Evolutionary conservation across 2,329 filamentous ascomycete species (phyloP), one percentile per base, ranked within the genome.

Genomic region (Pyrenochaeta sp.): DNA sequence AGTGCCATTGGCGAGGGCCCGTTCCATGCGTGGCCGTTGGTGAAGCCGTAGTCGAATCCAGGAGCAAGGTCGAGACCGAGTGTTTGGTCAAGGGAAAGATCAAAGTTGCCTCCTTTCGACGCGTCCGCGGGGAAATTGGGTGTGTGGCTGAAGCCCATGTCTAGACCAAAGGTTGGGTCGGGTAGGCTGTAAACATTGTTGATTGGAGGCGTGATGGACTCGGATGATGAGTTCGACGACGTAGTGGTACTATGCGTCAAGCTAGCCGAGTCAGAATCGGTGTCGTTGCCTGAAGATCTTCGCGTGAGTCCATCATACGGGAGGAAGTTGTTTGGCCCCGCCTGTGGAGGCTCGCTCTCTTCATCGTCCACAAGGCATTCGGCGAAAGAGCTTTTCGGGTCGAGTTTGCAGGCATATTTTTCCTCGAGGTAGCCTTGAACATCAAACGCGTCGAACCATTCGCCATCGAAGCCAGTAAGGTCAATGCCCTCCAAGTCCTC

Each of bases 401-500:
- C 81, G 37, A 91, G 83, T 31, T 75, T 65, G 20, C 90, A 81
- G 4, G 85, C 85, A 20, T 81, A 80, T 35, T 81, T 77, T 4
- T 67, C 55, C 27, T 79, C 79, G 3, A 95, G 73, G 62, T 91
- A 94, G 9, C 81, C 77, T 67, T 94, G 87, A 0, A 91, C 85
- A 65, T 94, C 90, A 46, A 89, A 81, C 0, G 84, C 74, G 61
- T 94, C 89, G 55, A 88, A 89, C 76, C 89, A 94, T 36, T 89
- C 82, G 4, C 88, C 88, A 46, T 87, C 81, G 48, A 86, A 88
- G 0, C 83, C 87, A 1, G 81, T 77, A 6, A 85, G 67, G 26
- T 77, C 78, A 53, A 87, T 75, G 13, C 63, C 59, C 6, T 41
- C 32, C 6, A 57, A 39, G 30, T 53, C 58, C 44, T 63, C 61